phyloP scores from a whole-genome alignment of 1,284 basidiomycete species.

The Boletus sp. region DNA sequence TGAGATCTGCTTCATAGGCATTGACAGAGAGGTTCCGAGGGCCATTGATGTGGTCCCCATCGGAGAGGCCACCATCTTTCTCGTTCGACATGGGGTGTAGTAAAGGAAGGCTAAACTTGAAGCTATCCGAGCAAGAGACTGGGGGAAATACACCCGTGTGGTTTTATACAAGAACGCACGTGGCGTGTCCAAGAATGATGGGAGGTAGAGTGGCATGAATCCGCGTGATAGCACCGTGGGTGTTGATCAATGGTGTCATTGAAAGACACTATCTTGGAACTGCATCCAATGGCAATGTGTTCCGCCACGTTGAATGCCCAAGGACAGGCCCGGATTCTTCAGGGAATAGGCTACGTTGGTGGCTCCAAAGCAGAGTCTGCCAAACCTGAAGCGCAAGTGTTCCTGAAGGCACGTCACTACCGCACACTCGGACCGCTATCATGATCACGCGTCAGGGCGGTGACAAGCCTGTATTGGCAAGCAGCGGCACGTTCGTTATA shows the following conservation, averaged over 20 bases:
- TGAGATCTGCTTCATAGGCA: constrained; percentile 26
- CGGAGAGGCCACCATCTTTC: constrained; percentile 14
- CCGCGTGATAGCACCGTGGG: constrained; percentile 2
- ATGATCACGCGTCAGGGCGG: not conserved
- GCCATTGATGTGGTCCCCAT: constrained; percentile 7
- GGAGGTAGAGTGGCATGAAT: not conserved
- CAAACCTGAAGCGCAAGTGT: constrained; percentile 4
- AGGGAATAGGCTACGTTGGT: not conserved
- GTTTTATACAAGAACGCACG: constrained; percentile 31
- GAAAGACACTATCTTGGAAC: constrained; percentile 3
- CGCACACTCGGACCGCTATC: too few relatives aligned
- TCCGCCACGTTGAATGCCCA: not conserved
- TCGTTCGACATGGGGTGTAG: constrained; percentile 25
- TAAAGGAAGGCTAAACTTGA: not conserved
- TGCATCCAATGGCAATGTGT: not conserved
- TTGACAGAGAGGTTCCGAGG: constrained; percentile 22
- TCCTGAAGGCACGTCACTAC: too few relatives aligned
- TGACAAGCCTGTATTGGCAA: too few relatives aligned
- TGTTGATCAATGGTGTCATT: constrained; percentile 7
- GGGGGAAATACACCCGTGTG: not conserved
- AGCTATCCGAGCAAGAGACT: not conserved
- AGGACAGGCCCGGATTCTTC: not conserved
- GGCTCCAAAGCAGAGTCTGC: constrained; percentile 8
- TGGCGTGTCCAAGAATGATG: constrained; percentile 13
- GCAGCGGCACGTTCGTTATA: constrained; percentile 2